These are phyloP conservation scores for Microcyclospora pomicola DNA, from an alignment of 2,329 filamentous ascomycete genomes.

Conservation along the genomic window DNA sequence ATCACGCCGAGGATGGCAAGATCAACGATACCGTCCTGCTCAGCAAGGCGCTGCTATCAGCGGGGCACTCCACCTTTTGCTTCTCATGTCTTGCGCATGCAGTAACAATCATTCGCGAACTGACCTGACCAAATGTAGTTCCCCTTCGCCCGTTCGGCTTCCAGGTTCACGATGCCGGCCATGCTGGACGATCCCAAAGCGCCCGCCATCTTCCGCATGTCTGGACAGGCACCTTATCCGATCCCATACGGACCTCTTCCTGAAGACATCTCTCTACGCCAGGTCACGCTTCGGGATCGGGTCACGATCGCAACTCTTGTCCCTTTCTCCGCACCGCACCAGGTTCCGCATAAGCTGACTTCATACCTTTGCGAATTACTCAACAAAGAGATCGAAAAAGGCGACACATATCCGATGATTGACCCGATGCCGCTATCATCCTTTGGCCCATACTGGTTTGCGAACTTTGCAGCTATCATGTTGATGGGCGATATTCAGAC, in stretches of 20 bases:
- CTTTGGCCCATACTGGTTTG: slow-evolving; percentile 80
- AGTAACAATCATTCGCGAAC: too few relatives aligned
- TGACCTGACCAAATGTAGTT: too few relatives aligned
- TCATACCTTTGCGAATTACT: slow-evolving; percentile 70
- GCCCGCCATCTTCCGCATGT: slow-evolving; percentile 55
- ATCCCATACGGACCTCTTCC: slow-evolving; percentile 51
- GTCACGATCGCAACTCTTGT: slow-evolving; percentile 73
- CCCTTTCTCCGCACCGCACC: slow-evolving; percentile 61
- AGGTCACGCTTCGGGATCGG: slow-evolving; percentile 70
- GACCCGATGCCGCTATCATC: slow-evolving; percentile 58
- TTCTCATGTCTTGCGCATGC: too few relatives aligned
- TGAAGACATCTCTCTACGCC: slow-evolving; percentile 53
- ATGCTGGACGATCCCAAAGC: slow-evolving; percentile 64
- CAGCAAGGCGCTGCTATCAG: too few relatives aligned
- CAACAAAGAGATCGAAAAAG: slow-evolving; percentile 81
- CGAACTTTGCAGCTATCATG: slow-evolving; percentile 81
- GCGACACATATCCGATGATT: slow-evolving; percentile 83
- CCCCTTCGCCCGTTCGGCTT: too few relatives aligned
- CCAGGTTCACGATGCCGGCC: slow-evolving; percentile 46
- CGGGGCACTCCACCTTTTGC: too few relatives aligned
- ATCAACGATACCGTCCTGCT: too few relatives aligned
- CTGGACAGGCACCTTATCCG: slow-evolving; percentile 52
- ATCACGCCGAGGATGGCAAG: too few relatives aligned
- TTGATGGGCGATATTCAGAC: slow-evolving; percentile 60
- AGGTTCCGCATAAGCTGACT: slow-evolving; percentile 63